Percentiles rank a stretch among this genome's conserved stretches.
phyloP scores from a whole-genome alignment of 2,329 filamentous ascomycete genomes.

The Aspergillus sp. region DNA sequence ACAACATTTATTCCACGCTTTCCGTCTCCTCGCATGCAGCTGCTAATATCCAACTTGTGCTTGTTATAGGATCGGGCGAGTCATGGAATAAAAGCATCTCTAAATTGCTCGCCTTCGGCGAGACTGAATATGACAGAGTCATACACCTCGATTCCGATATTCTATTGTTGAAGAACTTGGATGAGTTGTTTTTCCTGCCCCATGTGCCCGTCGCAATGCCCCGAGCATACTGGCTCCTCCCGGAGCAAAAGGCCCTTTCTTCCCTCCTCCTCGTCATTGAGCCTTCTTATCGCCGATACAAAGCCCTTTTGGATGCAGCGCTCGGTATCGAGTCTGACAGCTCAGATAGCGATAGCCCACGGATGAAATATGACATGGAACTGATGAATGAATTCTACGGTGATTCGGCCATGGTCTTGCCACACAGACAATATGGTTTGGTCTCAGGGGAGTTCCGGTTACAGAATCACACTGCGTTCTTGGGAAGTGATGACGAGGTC shows the following conservation, averaged over 20 bases:
- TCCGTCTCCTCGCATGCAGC: not conserved
- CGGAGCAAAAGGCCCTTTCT: constrained; percentile 55
- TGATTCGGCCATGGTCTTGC: constrained; percentile 60
- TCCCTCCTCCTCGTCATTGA: constrained; percentile 63
- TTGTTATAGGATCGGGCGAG: constrained; percentile 29
- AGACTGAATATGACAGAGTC: constrained; percentile 61
- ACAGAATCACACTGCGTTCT: constrained; percentile 52
- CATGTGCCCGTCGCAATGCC: constrained; percentile 64
- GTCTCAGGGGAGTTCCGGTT: constrained; percentile 63
- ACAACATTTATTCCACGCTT: not conserved
- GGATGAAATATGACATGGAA: constrained; percentile 62
- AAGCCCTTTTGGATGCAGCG: constrained; percentile 27
- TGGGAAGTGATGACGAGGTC: constrained; percentile 50
- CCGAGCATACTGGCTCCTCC: constrained; percentile 68
- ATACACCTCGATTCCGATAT: constrained; percentile 64
- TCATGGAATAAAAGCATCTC: constrained; percentile 67
- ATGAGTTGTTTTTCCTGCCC: constrained; percentile 70
- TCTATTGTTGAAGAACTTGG: constrained; percentile 62
- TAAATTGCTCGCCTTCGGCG: constrained; percentile 69
- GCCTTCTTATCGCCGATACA: constrained; percentile 54
- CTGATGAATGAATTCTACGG: constrained; percentile 63
- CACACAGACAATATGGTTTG: constrained; percentile 63
- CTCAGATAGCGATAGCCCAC: constrained; percentile 11
- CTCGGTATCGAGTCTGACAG: constrained; percentile 15
- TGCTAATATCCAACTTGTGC: not conserved